Base-by-base conservation (phyloP, 2,329 filamentous ascomycete genomes). In the Aspergillus sp. region DNA sequence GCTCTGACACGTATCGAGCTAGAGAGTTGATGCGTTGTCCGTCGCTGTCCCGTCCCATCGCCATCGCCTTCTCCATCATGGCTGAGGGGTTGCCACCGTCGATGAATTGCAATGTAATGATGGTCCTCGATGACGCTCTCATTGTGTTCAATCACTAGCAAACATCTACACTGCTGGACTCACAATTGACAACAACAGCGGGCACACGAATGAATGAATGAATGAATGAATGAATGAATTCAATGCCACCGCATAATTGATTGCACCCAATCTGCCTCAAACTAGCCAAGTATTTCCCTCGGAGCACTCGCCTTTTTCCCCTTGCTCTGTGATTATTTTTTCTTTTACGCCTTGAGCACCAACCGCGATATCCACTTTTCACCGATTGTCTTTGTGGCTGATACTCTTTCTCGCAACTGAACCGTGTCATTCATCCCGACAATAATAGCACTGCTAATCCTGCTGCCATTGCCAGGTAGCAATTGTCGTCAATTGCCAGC, bases 1-100 rank as follows among this genome's bases (percentile, higher is more conserved):
- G 62, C 64, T 64, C 59, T 72, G 70, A 73, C 65, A 67, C 65
- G 65, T 67, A 67, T 66, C 58, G 46, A 60, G 41, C 61, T 65
- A 65, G 54, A 54, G 11, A 50, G 51, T 54, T 51, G 61, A 65
- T 66, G 64, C 60, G 63, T 60, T 63, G 64, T 64, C 61, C 50
- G 44, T 27, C 57, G 55, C 51, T 51, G 58, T 61, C 47, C 47
- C 54, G 54, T 46, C 54, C 42, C 27, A 42, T 50, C 40, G 51
- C 27, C 58, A 51, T 20, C 3, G 42, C 42, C 42, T 27, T 22
- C 24, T 27, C 61, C 61, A 40, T 34, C 51, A 58, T 56, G 48
- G 50, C 34, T 51, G 37, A 57, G 50, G 54, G 54, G 12, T 54
- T 59, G 52, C 41, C 57, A 44, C 27, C 56, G 47, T 17, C 50